Evolutionary conservation across 306 rosid genomes (phyloP).

Genomic region (Pachyrhizus erosus): DNA sequence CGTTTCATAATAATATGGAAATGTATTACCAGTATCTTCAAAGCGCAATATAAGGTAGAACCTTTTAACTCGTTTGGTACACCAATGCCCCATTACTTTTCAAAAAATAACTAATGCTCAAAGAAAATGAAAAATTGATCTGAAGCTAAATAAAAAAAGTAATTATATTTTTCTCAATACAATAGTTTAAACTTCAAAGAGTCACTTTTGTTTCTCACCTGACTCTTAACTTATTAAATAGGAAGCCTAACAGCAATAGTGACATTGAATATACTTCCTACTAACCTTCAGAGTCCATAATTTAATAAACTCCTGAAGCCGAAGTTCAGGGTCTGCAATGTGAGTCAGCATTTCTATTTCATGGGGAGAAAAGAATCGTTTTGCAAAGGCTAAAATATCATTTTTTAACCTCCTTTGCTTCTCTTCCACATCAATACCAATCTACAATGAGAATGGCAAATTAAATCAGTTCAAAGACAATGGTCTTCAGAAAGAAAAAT

Average conservation of each 20-base stretch:
- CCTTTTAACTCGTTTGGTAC: neutral
- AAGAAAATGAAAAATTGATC: neutral
- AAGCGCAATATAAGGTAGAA: neutral
- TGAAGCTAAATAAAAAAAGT: neutral
- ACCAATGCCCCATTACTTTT: neutral
- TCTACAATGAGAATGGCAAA: slow-evolving; percentile 53
- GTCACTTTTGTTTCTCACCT: slow-evolving; percentile 13
- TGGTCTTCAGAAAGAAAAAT: slow-evolving; percentile 27
- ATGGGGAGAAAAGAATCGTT: slow-evolving; percentile 73
- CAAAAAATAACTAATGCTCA: neutral
- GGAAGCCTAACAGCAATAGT: slow-evolving; percentile 16
- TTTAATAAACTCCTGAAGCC: slow-evolving; percentile 73
- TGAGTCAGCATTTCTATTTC: slow-evolving; percentile 70
- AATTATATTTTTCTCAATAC: neutral
- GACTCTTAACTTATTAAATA: slow-evolving; percentile 11
- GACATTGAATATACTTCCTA: slow-evolving; percentile 29
- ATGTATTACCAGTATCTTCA: slow-evolving; percentile 30
- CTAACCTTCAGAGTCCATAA: slow-evolving; percentile 58
- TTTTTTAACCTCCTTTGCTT: slow-evolving; percentile 76
- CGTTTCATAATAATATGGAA: slow-evolving; percentile 11
- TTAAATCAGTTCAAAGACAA: slow-evolving; percentile 36
- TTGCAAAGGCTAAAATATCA: slow-evolving; percentile 74
- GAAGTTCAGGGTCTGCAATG: slow-evolving; percentile 79
- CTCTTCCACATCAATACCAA: slow-evolving; percentile 93
- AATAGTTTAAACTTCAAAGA: neutral